Conservation (phyloP, 345 rosid species). For the Euphorbia tirucalli region DNA sequence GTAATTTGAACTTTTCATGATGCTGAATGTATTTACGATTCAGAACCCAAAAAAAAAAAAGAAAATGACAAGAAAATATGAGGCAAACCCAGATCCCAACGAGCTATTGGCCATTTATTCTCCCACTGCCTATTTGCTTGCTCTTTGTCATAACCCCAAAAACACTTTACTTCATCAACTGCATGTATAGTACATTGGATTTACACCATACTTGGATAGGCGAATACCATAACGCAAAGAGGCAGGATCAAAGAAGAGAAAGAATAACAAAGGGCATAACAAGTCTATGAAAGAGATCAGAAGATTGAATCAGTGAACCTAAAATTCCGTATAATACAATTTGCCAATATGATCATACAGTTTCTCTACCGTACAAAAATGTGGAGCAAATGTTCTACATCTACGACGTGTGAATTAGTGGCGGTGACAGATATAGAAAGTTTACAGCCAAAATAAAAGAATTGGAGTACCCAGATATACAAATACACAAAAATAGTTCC, state of each 20-base stretch:
- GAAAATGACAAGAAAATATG: too few species aligned
- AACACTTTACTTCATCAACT: not conserved
- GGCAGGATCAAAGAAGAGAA: too few species aligned
- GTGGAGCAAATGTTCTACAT: not conserved
- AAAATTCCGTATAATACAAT: not conserved
- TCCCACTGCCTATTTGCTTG: too few species aligned
- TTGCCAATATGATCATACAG: not conserved
- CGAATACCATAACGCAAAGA: too few species aligned
- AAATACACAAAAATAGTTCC: too few species aligned
- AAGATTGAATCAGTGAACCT: not conserved
- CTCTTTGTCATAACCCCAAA: too few species aligned
- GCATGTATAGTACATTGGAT: not conserved
- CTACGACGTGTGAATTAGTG: not conserved
- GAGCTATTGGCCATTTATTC: too few species aligned
- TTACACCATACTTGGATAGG: not conserved
- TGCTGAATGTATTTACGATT: too few species aligned
- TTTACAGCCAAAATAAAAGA: not conserved
- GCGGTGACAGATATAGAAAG: conserved; percentile 3
- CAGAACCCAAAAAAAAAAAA: too few species aligned
- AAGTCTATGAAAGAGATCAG: not conserved
- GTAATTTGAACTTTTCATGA: too few species aligned
- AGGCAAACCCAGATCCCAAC: too few species aligned
- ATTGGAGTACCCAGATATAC: not conserved
- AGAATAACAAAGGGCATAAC: too few species aligned
- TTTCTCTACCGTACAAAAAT: not conserved